phyloP scores from a whole-genome alignment of 2,329 filamentous ascomycete genomes.

The Furcasterigmium sp. region DNA sequence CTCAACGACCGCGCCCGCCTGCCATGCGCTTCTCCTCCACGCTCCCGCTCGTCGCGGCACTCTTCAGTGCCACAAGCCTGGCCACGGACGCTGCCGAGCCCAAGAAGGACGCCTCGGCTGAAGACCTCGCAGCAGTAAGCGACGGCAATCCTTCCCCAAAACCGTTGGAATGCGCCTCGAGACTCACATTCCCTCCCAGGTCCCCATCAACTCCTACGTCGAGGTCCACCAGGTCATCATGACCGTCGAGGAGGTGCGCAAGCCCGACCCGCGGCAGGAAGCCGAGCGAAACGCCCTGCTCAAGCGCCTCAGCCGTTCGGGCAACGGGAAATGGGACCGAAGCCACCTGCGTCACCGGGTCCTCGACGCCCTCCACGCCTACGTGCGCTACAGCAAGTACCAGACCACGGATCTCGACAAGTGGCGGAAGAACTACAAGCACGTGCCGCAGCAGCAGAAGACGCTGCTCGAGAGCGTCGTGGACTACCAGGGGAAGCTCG shows the following conservation, averaged over 20 bases:
- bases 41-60: background rate
- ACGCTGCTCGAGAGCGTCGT: conserved; percentile 50
- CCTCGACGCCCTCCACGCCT: conserved; percentile 32
- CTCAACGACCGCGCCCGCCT: background rate
- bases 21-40: background rate
- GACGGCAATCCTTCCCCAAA: too few species aligned
- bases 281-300: conserved; percentile 24
- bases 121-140: conserved; percentile 5
- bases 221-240: conserved; percentile 20
- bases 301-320: conserved; percentile 17
- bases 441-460: conserved; percentile 27
- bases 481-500: conserved; percentile 51
- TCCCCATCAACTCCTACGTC: conserved; percentile 6
- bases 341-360: conserved; percentile 33
- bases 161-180: too few species aligned
- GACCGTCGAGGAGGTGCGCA: conserved; percentile 18
- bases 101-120: accelerated
- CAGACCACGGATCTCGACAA: conserved; percentile 30
- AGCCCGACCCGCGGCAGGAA: conserved; percentile 19
- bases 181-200: background rate
- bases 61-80: background rate
- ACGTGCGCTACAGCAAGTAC: conserved; percentile 24
- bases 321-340: conserved; percentile 23
- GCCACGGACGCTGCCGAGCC: background rate
- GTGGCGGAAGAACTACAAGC: conserved; percentile 27